phyloP scores from a whole-genome alignment of 352 stramenopile genomes.

The Phytophthora brassicae region DNA sequence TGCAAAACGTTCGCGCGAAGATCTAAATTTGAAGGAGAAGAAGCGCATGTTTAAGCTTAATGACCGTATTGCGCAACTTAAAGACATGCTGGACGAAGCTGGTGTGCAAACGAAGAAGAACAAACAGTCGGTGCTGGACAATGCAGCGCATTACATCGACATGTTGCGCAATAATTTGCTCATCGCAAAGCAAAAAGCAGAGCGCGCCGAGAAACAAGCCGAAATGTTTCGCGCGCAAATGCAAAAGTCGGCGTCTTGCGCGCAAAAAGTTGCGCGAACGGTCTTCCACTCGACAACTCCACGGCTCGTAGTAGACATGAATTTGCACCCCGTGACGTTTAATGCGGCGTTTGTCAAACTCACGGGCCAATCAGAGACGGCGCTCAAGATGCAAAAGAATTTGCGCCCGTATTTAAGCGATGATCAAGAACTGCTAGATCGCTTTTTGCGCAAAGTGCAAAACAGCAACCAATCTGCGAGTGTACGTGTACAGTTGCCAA shows the following conservation, averaged over 20 bases:
- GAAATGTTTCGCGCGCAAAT: slow-evolving; percentile 46
- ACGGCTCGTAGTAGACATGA: slow-evolving; percentile 55
- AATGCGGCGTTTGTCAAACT: slow-evolving; percentile 63
- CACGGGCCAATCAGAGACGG: slow-evolving; percentile 45
- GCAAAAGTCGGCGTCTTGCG: slow-evolving; percentile 34
- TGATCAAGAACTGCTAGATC: slow-evolving; percentile 45
- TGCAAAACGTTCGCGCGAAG: slow-evolving; percentile 71
- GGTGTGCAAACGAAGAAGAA: slow-evolving; percentile 81
- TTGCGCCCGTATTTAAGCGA: slow-evolving; percentile 52
- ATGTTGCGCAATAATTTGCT: slow-evolving; percentile 64
- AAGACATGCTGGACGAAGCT: slow-evolving; percentile 60
- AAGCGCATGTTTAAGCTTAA: slow-evolving; percentile 91
- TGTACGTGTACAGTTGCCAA: slow-evolving; percentile 34
- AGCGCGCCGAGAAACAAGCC: slow-evolving; percentile 54
- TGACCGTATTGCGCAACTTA: slow-evolving; percentile 81
- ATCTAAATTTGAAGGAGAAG: slow-evolving; percentile 87
- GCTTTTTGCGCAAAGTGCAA: slow-evolving; percentile 46
- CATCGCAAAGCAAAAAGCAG: slow-evolving; percentile 62
- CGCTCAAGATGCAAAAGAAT: slow-evolving; percentile 64
- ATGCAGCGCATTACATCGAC: slow-evolving; percentile 67
- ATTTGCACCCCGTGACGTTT: slow-evolving; percentile 56
- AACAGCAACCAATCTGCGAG: slow-evolving; percentile 49
- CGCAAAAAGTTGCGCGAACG: slow-evolving; percentile 38
- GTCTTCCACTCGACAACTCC: slow-evolving; percentile 67
- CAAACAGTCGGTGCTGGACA: slow-evolving; percentile 78